Base-by-base conservation (phyloP, 805 yeast genomes). In the Pichia cabralensis region DNA sequence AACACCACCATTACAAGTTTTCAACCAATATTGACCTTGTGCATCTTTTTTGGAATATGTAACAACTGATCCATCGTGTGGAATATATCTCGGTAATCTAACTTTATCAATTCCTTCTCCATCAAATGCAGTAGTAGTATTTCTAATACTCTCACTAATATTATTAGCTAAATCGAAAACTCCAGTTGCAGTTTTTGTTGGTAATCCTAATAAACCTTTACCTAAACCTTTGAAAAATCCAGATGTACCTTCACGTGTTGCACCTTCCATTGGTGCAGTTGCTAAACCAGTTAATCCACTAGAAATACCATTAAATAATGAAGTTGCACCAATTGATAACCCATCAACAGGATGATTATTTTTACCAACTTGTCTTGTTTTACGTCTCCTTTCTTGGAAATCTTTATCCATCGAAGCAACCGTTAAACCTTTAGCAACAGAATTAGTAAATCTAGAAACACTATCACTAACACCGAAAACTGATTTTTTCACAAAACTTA, bases 121-220 rank as follows among this genome's bases (percentile, higher is more conserved):
- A 53, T 85, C 95, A 52, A 85, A 80, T 1, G 82, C 89, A 0
- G 95, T 83, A 0, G 99, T 85, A 0, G 96, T 83, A 53, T 80
- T 88, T 40, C 88, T 69, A 31, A 94, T 86, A 19, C 97, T 97
- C 53, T 88, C 96, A 60, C 95, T 78, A 24, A 92, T 77, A 55
- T 84, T 89, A 35, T 82, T 80, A 1, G 97, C 95, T 42, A 94
- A 65, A 53, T 92, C 99, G 45, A 92, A 78, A 17, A 92, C 54
- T 10, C 99, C 99, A 46, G 89, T 86, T 0, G 96, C 95, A 0
- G 97, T 84, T 62, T 92, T 92, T 0, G 98, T 88, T 0, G 99
- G 98, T 21, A 94, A 60, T 0, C 98, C 98, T 37, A 92, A 74
- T n/a, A 94, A 51, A 10, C 98, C 99, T 49, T 79, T 82, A 4